Evolutionary conservation across 345 rosid genomes (phyloP), one percentile per base, ranked within the genome.

Genomic region (Geranium brycei): DNA sequence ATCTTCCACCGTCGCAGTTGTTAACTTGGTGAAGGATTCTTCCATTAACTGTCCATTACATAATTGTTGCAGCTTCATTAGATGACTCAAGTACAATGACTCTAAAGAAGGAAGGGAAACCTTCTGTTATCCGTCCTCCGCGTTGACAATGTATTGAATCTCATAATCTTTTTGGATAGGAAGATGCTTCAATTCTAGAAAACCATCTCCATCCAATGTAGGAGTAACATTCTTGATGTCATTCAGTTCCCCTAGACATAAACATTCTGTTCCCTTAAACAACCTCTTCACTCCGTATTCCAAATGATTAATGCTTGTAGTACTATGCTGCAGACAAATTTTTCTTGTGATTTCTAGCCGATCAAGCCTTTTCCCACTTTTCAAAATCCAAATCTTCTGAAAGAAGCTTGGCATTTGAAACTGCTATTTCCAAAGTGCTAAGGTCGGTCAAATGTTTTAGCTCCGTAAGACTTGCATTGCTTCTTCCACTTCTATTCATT

Each of bases 61-160:
- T 28, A 77, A 60, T 58, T 71, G 59, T 64, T 67, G 71, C 69
- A 77, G 63, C 62, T 66, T 64, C 6, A 32, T 14, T 64, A 68
- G 32, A 60, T 31, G 57, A 1, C 41, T 1, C 7, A 77, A 69
- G 61, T 32, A 17, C 17, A 77, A 58, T 0, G 76, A 65, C 67
- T 74, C 76, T 69, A 77, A 58, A 17, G 13, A 40, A 0, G 73
- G 58, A 56, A 77, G 71, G 15, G 69, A 60, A 12, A 0, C 4
- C 3, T 7, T 53, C 6, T 40, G 32, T 35, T 4, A 4, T 55
- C 12, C 17, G 3, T 19, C 38, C 5, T 0, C 5, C 11, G 53
- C 30, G 18, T 17, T 19, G 15, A 71, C 0, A 2, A 71, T 17
- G 18, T 62, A 67, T 7, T 19, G 17, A 28, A 66, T 0, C 4